A percentile compares a stretch with the other conserved stretches of the same genome.
These are phyloP conservation scores for Fusarium continuum DNA, from an alignment of 2,329 filamentous ascomycete species.

Conservation along the genomic window DNA sequence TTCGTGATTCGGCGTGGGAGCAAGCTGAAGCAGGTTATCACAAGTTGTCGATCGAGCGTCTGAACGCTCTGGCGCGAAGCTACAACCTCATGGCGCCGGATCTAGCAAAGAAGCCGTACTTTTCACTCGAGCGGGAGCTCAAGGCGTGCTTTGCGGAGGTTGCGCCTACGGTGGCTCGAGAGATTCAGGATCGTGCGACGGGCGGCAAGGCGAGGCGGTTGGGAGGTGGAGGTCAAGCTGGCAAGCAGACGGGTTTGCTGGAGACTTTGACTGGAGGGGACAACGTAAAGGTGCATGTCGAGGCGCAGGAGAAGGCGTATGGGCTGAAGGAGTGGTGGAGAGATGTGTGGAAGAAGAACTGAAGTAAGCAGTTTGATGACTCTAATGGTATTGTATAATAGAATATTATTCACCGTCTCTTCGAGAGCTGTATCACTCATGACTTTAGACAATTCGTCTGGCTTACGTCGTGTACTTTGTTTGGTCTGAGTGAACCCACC, in stretches of 20 bases:
- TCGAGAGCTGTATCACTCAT: background rate
- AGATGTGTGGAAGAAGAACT: conserved; percentile 69
- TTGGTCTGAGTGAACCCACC: background rate
- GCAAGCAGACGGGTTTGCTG: conserved; percentile 62
- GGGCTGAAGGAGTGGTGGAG: conserved; percentile 90
- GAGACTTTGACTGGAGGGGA: conserved; percentile 65
- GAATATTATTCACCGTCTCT: background rate
- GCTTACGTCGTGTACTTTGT: background rate
- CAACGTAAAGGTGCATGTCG: conserved; percentile 70
- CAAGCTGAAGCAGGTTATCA: conserved; percentile 77
- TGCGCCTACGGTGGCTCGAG: conserved; percentile 76
- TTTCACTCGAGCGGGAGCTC: conserved; percentile 83
- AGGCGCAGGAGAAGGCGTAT: conserved; percentile 79
- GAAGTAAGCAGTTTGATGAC: background rate
- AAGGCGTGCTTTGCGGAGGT: conserved; percentile 84
- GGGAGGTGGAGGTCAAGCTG: conserved; percentile 44
- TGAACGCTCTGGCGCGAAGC: conserved; percentile 82
- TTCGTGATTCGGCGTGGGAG: conserved; percentile 83
- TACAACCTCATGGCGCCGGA: conserved; percentile 97
- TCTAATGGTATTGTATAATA: background rate
- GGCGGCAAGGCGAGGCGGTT: conserved; percentile 49
- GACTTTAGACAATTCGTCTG: background rate
- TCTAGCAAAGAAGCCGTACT: conserved; percentile 92
- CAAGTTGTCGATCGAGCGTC: conserved; percentile 75
- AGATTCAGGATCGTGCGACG: conserved; percentile 75